A percentile compares a stretch with the other conserved stretches of the same genome.
Conservation (phyloP, 495 filamentous ascomycete genomes). For the Hypoxylon rickii region DNA sequence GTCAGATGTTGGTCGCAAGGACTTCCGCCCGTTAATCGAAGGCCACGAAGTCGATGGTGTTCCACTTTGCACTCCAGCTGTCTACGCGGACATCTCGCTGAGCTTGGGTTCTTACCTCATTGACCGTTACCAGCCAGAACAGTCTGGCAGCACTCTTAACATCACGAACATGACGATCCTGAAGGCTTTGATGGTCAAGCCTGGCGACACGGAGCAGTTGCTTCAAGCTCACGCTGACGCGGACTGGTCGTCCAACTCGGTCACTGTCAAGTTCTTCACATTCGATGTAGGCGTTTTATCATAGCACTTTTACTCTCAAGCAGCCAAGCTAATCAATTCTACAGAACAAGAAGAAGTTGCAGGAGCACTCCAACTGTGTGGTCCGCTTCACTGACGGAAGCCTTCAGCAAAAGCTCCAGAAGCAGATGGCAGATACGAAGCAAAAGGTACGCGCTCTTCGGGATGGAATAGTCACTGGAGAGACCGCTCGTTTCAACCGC, state of each 20-base stretch:
- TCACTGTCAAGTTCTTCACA: constrained; percentile 22
- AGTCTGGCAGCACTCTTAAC: constrained; percentile 38
- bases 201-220: constrained; percentile 21
- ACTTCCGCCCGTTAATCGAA: constrained; percentile 53
- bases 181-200: constrained; percentile 29
- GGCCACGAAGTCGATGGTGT: constrained; percentile 64
- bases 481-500: constrained; percentile 54
- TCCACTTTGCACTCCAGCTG: constrained; percentile 59
- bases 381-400: constrained; percentile 42
- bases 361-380: constrained; percentile 56
- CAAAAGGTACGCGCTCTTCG: constrained; percentile 21
- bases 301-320: not conserved
- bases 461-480: constrained; percentile 29
- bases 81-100: constrained; percentile 67
- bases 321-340: not conserved
- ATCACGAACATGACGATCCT: constrained; percentile 44
- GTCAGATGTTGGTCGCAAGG: constrained; percentile 53
- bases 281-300: constrained; percentile 21
- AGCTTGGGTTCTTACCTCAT: constrained; percentile 59
- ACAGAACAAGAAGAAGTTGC: constrained; percentile 44
- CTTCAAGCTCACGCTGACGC: constrained; percentile 20
- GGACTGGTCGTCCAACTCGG: constrained; percentile 8
- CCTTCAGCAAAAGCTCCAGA: constrained; percentile 3
- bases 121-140: constrained; percentile 40
- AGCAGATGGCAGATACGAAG: constrained; percentile 15